Percentiles rank a stretch among this genome's conserved stretches.
Conservation (phyloP, 2,329 filamentous ascomycete genomes). For the Penicillium freii region DNA sequence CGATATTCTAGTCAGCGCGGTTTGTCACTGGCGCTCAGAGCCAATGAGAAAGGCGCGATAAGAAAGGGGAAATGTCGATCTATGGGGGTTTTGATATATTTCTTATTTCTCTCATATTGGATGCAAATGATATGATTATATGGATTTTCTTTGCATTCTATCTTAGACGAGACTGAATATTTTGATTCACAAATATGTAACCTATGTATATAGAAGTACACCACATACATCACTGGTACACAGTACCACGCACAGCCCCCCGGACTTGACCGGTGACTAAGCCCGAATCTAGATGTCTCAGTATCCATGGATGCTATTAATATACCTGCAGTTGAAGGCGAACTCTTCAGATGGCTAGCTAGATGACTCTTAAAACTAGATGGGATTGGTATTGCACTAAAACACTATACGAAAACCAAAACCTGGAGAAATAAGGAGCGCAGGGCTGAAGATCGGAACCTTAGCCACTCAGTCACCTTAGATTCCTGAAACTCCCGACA, state of each 20-base stretch:
- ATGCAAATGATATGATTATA: background rate
- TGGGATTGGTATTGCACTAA: background rate
- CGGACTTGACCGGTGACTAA: constrained; percentile 9
- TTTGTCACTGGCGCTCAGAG: constrained; percentile 29
- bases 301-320: constrained; percentile 14
- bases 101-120: background rate
- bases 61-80: constrained; percentile 21
- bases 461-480: constrained; percentile 19
- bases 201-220: no score
- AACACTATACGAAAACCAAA: background rate
- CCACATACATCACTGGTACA: background rate
- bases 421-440: constrained; percentile 12
- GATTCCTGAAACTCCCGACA: constrained; percentile 37
- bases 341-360: background rate
- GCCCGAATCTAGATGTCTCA: constrained; percentile 8
- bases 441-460: constrained; percentile 25
- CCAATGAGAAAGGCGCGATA: constrained; percentile 33
- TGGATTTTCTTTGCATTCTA: background rate
- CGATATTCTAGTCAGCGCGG: constrained; percentile 28
- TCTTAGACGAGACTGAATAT: no score
- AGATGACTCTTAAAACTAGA: background rate
- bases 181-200: background rate
- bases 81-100: background rate
- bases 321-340: constrained; percentile 1
- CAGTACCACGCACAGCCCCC: constrained; percentile 8